Conservation (phyloP, 768 basidiomycete genomes). For the Boletus sp. region DNA sequence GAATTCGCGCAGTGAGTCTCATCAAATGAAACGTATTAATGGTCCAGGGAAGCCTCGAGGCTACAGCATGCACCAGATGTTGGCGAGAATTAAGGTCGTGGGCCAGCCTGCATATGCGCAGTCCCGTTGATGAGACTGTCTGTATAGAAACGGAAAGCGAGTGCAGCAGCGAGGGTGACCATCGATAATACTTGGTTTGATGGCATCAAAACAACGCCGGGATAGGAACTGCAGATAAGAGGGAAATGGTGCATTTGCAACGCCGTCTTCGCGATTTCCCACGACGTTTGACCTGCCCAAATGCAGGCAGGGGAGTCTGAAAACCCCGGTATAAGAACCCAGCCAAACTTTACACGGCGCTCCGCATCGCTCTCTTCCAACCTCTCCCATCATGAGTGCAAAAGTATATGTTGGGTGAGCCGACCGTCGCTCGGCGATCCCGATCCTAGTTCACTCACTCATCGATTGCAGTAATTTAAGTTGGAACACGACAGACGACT, state of each 20-base stretch:
- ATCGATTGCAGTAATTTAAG: slow-evolving; percentile 28
- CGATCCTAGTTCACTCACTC: neutral
- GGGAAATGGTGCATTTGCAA: neutral
- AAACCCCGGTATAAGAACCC: slow-evolving; percentile 30
- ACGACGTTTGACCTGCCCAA: slow-evolving; percentile 21
- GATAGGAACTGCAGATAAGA: slow-evolving; percentile 10
- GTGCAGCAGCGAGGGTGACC: no score
- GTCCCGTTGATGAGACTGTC: neutral
- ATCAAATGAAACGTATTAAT: neutral
- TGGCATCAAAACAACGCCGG: neutral
- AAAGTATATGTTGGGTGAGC: slow-evolving; percentile 34
- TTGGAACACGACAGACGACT: slow-evolving; percentile 32
- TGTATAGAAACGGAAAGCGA: neutral
- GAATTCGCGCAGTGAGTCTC: neutral
- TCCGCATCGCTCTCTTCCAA: slow-evolving; percentile 13
- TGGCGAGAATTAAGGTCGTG: neutral
- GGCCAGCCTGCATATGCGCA: neutral
- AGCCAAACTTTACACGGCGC: slow-evolving; percentile 15
- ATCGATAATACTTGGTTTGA: neutral
- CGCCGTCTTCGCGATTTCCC: neutral
- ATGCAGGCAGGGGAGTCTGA: slow-evolving; percentile 34
- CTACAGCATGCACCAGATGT: neutral
- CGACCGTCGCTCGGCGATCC: neutral
- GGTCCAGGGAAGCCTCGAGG: slow-evolving; percentile 16
- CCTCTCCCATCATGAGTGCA: slow-evolving; percentile 25